These are phyloP conservation scores for Larix kaempferi DNA, from an alignment of 75 land plant genomes.

Conservation along the genomic window DNA sequence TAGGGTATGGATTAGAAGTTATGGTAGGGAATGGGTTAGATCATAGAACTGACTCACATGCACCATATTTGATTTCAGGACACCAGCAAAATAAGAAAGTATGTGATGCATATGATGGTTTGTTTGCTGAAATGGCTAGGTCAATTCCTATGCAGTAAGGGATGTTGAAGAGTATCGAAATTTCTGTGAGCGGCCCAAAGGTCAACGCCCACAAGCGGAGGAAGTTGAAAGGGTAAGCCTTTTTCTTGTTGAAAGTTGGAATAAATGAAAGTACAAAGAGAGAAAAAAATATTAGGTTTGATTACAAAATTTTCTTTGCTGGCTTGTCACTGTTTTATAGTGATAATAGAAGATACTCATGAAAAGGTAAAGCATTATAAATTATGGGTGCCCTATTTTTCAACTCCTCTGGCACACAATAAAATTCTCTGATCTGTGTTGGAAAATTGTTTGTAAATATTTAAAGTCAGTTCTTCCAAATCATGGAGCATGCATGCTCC, in stretches of 20 bases:
- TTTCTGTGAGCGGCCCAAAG: constrained; percentile 88
- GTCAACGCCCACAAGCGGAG: constrained; percentile 82
- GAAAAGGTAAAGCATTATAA: neutral
- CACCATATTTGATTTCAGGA: constrained; percentile 11
- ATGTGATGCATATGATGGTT: constrained; percentile 14
- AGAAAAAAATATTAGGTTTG: neutral
- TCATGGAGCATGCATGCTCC: neutral
- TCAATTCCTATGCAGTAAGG: constrained; percentile 85
- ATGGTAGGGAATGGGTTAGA: neutral
- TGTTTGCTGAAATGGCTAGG: constrained; percentile 39
- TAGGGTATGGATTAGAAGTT: neutral
- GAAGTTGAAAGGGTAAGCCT: constrained; percentile 33
- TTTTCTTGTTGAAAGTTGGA: neutral
- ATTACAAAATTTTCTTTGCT: neutral
- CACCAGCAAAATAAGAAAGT: constrained; percentile 8
- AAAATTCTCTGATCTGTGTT: neutral
- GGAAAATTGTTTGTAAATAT: neutral
- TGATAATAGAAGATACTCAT: neutral
- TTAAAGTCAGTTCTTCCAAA: neutral
- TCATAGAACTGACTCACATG: constrained; percentile 6
- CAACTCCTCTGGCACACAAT: too few species aligned
- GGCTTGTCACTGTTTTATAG: neutral
- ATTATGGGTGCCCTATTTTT: neutral
- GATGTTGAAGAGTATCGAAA: constrained; percentile 95
- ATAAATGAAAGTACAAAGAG: neutral